A percentile compares a stretch with the other conserved stretches of the same genome.
Conservation (phyloP, 768 basidiomycete species). For the Leccinellum luteum region DNA sequence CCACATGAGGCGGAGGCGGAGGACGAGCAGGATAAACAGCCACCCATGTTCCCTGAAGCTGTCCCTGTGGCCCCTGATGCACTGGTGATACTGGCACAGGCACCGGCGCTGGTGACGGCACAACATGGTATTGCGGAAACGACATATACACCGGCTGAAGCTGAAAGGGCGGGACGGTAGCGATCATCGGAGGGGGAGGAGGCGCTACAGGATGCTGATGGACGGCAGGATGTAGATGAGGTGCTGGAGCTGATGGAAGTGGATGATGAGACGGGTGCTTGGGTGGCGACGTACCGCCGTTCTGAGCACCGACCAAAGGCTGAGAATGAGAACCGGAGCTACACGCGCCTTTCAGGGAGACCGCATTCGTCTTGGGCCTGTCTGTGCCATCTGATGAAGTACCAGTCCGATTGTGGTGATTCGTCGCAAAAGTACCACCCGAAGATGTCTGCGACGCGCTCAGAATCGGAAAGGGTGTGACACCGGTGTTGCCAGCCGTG, state of each 20-base stretch:
- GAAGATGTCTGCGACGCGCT: conserved; percentile 7
- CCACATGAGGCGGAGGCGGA: not conserved
- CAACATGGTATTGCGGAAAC: conserved; percentile 18
- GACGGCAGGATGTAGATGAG: conserved; percentile 1
- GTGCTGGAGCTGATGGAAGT: conserved; percentile 8
- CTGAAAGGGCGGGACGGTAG: conserved; percentile 15
- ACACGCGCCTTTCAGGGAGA: conserved; percentile 5
- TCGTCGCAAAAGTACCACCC: not conserved
- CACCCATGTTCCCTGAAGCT: not conserved
- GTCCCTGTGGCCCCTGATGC: not conserved
- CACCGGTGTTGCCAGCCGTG: not conserved
- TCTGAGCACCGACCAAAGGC: not conserved
- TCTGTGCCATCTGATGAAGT: not conserved
- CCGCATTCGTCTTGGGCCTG: conserved; percentile 8
- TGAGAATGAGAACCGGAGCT: conserved; percentile 1
- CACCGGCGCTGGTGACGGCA: conserved; percentile 2
- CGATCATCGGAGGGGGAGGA: conserved; percentile 11
- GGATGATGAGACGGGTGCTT: not conserved
- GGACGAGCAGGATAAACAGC: not conserved
- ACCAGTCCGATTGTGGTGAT: not conserved
- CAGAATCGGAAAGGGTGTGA: conserved; percentile 23
- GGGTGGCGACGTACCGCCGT: conserved; percentile 3
- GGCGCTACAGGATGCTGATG: conserved; percentile 6
- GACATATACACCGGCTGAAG: conserved; percentile 21
- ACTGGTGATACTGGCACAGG: not conserved